Base-by-base conservation (phyloP, 2,329 filamentous ascomycete genomes). In the Fusarium chlamydosporum region DNA sequence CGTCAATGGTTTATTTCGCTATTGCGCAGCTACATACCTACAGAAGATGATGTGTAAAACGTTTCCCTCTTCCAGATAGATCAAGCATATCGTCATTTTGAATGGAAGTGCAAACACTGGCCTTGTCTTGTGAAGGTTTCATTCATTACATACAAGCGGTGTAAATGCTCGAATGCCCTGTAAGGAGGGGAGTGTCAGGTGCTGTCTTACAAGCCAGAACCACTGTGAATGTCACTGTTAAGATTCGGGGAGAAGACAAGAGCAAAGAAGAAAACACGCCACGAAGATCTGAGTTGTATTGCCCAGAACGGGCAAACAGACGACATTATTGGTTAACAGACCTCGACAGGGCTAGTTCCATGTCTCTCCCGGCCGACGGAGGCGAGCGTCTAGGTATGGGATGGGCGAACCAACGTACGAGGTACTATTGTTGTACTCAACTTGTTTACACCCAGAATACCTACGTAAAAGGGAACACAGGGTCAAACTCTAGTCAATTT, bases 341-440 rank as follows among this genome's bases (percentile, higher is more conserved):
- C 33, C 20, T 46, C 16, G 27, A 45, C 7, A 43, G 31, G 33
- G 29, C 37, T 50, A 59, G 31, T 41, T 64, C 67, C 69, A 56
- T 58, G 29, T 65, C 68, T 74, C 68, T 65, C 68, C 73, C 68
- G 72, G 68, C 66, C 70, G 64, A 72, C 70, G 70, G 67, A 60
- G 51, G 57, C 54, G 52, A 65, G 53, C 61, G 43, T 50, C 38
- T 4, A 60, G n/a, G n/a, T n/a, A n/a, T n/a, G n/a, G n/a, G n/a
- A n/a, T 65, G 45, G 26, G 26, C 38, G 40, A 65, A 53, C 38
- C 41, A 67, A 69, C 66, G 37, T 69, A 67, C 66, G 66, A 68
- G 61, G 15, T 40, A 35, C 10, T 61, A 34, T 48, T 29, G 37
- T 48, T 29, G 37, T 34, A 23, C 37, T 34, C 10, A 13, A 47